Conservation (phyloP, 148 eudicot genomes). For the Drosera capensis region DNA sequence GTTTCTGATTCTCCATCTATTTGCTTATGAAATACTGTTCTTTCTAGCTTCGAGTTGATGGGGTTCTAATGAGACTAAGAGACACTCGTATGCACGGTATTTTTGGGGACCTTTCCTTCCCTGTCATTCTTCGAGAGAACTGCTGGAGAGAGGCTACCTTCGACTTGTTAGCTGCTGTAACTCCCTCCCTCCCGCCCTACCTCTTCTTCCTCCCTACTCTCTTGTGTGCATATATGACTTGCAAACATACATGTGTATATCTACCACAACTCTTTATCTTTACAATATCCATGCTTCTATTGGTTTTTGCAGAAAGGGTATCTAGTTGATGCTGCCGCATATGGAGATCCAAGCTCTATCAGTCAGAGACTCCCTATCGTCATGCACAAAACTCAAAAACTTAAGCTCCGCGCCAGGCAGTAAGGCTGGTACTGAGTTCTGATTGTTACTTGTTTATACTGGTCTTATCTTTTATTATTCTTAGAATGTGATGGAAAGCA, state of each 20-base stretch:
- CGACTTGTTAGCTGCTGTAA: conserved; percentile 57
- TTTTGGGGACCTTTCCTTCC: conserved; percentile 32
- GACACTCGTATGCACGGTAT: conserved; percentile 73
- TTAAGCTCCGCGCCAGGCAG: conserved; percentile 25
- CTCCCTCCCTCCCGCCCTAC: background rate
- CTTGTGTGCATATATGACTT: background rate
- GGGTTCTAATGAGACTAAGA: conserved; percentile 86
- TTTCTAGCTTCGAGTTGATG: conserved; percentile 87
- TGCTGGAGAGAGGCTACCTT: conserved; percentile 91
- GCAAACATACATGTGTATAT: background rate
- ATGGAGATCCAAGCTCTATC: conserved; percentile 70
- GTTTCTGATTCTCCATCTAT: background rate
- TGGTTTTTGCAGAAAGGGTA: conserved; percentile 69
- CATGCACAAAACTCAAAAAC: conserved; percentile 72
- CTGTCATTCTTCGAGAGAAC: conserved; percentile 60
- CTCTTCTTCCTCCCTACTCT: background rate
- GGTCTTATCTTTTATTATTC: background rate
- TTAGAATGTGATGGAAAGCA: background rate
- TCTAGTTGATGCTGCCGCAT: conserved; percentile 65
- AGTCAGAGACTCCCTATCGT: conserved; percentile 63
- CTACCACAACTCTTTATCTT: too few species aligned
- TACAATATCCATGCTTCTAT: background rate
- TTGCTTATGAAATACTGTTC: conserved; percentile 7
- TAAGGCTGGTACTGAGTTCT: conserved; percentile 22
- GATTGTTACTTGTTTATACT: conserved; percentile 6